These are phyloP conservation scores for Pseudopyrenochaeta lycopersici DNA, from an alignment of 2,329 filamentous ascomycete species.

Conservation along the genomic window DNA sequence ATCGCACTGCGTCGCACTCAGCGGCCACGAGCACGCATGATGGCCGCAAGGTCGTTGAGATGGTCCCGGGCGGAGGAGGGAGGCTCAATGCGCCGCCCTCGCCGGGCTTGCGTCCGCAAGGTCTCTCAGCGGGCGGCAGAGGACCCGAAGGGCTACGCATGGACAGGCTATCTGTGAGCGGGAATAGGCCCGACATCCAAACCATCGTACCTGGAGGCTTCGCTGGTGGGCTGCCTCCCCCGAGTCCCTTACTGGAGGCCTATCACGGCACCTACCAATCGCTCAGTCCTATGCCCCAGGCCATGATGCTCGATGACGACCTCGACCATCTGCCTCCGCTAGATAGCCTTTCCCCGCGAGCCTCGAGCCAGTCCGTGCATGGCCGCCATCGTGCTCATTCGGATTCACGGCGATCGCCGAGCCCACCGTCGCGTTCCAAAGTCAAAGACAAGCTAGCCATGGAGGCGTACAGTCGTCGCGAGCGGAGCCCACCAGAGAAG, in stretches of 20 bases:
- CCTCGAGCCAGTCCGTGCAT: constrained; percentile 35
- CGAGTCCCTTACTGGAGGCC: constrained; percentile 87
- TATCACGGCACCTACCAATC: constrained; percentile 95
- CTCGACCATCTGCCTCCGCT: constrained; percentile 56
- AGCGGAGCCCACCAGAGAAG: constrained; percentile 29
- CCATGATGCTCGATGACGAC: constrained; percentile 66
- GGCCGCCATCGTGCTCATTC: constrained; percentile 42
- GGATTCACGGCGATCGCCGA: constrained; percentile 42
- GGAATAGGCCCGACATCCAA: constrained; percentile 53
- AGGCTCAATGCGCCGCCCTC: constrained; percentile 43
- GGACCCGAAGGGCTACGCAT: constrained; percentile 53
- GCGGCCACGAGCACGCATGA: constrained; percentile 31
- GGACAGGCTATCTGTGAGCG: constrained; percentile 58
- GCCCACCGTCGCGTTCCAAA: constrained; percentile 32
- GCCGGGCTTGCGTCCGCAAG: constrained; percentile 44
- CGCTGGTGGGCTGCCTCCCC: constrained; percentile 64
- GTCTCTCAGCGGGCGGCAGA: constrained; percentile 36
- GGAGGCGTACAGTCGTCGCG: constrained; percentile 29
- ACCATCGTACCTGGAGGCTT: constrained; percentile 44
- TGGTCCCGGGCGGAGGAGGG: constrained; percentile 50
- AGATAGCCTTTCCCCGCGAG: constrained; percentile 43
- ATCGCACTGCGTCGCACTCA: constrained; percentile 31
- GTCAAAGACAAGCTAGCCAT: constrained; percentile 45
- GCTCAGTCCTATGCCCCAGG: constrained; percentile 92
- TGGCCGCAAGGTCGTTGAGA: constrained; percentile 52